Percentiles rank a stretch among this genome's conserved stretches.
These are phyloP conservation scores for Nitzschia sp. DNA, from an alignment of 108 stramenopile species.

Conservation along the genomic window DNA sequence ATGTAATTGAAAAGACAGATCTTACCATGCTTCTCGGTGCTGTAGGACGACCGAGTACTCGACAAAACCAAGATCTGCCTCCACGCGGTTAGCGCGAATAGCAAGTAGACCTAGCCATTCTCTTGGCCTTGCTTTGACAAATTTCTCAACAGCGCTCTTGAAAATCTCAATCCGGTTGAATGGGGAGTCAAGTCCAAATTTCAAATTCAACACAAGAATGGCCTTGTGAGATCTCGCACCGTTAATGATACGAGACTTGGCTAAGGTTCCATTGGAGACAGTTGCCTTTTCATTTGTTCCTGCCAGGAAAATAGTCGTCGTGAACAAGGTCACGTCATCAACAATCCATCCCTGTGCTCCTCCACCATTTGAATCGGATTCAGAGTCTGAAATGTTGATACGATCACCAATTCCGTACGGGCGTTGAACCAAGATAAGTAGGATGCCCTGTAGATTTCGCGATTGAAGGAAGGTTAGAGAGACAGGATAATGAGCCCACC, in stretches of 20 bases:
- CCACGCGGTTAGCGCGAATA: constrained; percentile 55
- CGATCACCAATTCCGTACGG: constrained; percentile 77
- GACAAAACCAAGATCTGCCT: constrained; percentile 64
- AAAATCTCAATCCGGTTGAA: constrained; percentile 50
- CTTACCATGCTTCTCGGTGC: constrained; percentile 40
- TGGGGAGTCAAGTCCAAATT: constrained; percentile 59
- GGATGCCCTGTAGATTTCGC: constrained; percentile 46
- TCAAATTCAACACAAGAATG: constrained; percentile 38
- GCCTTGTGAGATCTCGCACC: constrained; percentile 69
- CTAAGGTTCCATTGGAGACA: constrained; percentile 62
- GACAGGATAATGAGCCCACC: not conserved
- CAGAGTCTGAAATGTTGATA: constrained; percentile 46
- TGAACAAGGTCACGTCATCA: constrained; percentile 58
- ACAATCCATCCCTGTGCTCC: constrained; percentile 71
- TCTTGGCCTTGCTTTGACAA: constrained; percentile 53
- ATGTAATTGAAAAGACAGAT: not conserved
- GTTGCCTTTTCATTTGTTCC: constrained; percentile 71
- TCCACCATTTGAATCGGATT: constrained; percentile 31
- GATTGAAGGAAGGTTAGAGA: not conserved
- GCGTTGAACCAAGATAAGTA: constrained; percentile 56
- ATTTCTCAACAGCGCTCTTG: constrained; percentile 48
- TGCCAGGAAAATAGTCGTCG: constrained; percentile 55
- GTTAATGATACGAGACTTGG: constrained; percentile 67
- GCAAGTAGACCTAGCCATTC: constrained; percentile 61
- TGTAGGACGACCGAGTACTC: constrained; percentile 57